Evolutionary conservation across 805 yeast genomes (phyloP), one percentile per base, ranked within the genome.

Genomic region (Ogataea haglerorum): DNA sequence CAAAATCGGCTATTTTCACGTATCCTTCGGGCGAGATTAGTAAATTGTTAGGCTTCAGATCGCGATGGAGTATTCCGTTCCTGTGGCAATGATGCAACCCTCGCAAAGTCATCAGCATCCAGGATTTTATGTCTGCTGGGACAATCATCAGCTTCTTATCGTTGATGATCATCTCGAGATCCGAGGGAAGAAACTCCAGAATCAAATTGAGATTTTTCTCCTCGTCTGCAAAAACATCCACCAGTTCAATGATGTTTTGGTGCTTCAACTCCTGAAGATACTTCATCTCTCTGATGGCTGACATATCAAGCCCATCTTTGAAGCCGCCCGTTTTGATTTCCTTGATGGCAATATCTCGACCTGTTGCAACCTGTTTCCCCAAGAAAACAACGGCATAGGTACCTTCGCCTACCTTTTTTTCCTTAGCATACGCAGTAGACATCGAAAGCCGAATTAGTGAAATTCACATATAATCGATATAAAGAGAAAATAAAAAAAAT

Each of bases 71-170:
- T 15, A 93, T 84, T 52, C 80, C 85, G 56, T 90, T 86, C 43
- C 99, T 71, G 58, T 93, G 99, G 58, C 97, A 89, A 58, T 93
- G 98, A 57, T 91, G 93, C 4, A 93, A 76, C 3, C 99, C 99
- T 53, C 99, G 71, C 19, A 93, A 67, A 0, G 96, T 86, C 98
- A 93, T 93, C 29, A 90, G 65, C 54, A 93, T 64, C 98, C 99
- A 93, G 17, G 95, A 73, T 62, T 93, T 93, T 47, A 90, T 80
- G 64, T 93, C 96, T 1, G 89, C 85, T 3, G 90, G 84, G 24
- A 82, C 76, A 60, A 93, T 91, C 43, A 89, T 70, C 2, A 89
- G 69, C 3, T 76, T 64, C 40, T 77, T 78, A 58, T 93, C 95
- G 53, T 88, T 85, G 47, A 93, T 88, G 15, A 93, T 67, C 68